A percentile compares a stretch with the other conserved stretches of the same genome.
These are phyloP conservation scores for Conticribra weissflogii DNA, from an alignment of 108 stramenopile genomes.

Conservation along the genomic window DNA sequence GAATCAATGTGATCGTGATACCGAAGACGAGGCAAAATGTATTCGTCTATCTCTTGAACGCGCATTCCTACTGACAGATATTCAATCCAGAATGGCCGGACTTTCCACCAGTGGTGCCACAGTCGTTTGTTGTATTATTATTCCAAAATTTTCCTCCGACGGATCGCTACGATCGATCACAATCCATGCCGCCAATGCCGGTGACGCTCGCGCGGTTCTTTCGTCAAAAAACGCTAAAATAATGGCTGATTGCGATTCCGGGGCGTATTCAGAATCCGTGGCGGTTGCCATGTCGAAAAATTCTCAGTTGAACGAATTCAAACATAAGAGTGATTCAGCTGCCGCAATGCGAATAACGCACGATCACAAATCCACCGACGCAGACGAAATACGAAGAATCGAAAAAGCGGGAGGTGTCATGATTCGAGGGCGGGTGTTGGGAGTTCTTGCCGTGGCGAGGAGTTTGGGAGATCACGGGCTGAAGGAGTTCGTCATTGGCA, in stretches of 20 bases:
- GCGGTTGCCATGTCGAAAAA: no score
- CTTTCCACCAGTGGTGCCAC: conserved; percentile 92
- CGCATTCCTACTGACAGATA: conserved; percentile 92
- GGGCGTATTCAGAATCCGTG: not conserved
- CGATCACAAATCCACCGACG: conserved; percentile 85
- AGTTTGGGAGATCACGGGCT: conserved; percentile 90
- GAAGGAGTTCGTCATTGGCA: conserved; percentile 87
- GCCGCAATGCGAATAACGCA: conserved; percentile 60
- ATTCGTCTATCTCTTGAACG: conserved; percentile 70
- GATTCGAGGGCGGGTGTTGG: conserved; percentile 79
- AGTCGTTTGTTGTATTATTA: conserved; percentile 88
- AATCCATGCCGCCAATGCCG: conserved; percentile 93
- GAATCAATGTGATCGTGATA: conserved; percentile 5
- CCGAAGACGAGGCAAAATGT: conserved; percentile 10
- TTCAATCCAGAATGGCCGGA: conserved; percentile 73
- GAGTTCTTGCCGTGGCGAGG: conserved; percentile 87
- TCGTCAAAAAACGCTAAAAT: conserved; percentile 34
- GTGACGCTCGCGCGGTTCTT: conserved; percentile 93
- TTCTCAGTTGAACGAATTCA: no score
- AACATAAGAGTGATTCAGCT: no score
- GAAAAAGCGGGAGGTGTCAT: conserved; percentile 83
- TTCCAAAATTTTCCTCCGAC: conserved; percentile 32
- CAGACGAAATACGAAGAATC: conserved; percentile 77
- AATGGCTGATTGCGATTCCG: not conserved
- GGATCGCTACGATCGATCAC: conserved; percentile 30